Base-by-base conservation (phyloP, 306 rosid genomes). In the Prunus mira region DNA sequence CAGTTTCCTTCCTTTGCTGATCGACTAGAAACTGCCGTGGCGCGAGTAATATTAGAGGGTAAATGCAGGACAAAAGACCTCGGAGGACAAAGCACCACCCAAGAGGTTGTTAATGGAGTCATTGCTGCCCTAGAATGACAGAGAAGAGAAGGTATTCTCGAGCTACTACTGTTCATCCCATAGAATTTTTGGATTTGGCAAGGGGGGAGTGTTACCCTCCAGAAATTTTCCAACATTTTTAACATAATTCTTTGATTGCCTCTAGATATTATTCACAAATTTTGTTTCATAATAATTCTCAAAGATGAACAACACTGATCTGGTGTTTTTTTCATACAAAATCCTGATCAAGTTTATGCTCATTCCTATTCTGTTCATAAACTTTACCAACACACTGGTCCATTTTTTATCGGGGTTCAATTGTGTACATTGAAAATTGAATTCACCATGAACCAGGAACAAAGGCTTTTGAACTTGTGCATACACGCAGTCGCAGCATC, bases 1-100 rank as follows among this genome's bases (percentile, higher is more conserved):
- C 96, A 86, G 71, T 93, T 90, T 79, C 97, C 96, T 12, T 85
- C 93, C 47, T 90, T 92, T 77, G 86, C 97, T 13, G 96, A 92
- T 76, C 87, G 88, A 73, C 69, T 92, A 73, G 97, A 92, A 75
- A 86, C 75, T 66, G 96, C 97, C 0, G 96, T 92, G 45, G 71
- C 83, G 58, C 78, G 38, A 38, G 97, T 92, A 49, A 87, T 92
- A 64, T 24, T 45, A 10, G 91, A 87, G 69, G 93, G 96, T 3
- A 79, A 90, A 54, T 24, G 62, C 79, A 78, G 90, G 72, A 87
- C 97, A 46, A 90, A 85, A 67, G 97, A 90, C 81, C 94, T 93
- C 62, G 97, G 96, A 74, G 97, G 96, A 38, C 68, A 78, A 24
- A 86, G 97, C 88, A 82, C 91, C 66, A 93, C 96, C 24, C 89